Percentiles rank a stretch among this genome's conserved stretches.
Evolutionary conservation across 2,329 filamentous ascomycete species (phyloP).

Genomic region (Bipolaris bicolor): DNA sequence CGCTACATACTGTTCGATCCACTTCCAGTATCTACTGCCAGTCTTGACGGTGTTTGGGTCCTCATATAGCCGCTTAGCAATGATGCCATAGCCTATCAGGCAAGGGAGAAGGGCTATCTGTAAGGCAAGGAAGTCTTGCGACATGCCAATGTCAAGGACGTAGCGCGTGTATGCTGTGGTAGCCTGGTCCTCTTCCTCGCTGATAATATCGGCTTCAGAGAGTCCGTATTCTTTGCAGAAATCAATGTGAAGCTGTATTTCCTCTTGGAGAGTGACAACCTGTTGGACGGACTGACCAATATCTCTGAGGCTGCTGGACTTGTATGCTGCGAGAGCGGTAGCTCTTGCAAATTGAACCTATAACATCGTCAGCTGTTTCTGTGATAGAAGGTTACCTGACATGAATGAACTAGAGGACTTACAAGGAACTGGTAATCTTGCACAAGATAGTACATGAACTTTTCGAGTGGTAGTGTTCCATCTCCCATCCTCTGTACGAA

Average conservation of each 20-base stretch:
- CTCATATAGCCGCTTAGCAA: constrained; percentile 72
- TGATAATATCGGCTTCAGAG: constrained; percentile 72
- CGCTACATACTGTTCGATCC: constrained; percentile 88
- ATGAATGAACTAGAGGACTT: constrained; percentile 26
- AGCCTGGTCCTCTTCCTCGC: constrained; percentile 76
- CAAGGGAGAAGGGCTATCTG: constrained; percentile 87
- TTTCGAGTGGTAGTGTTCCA: constrained; percentile 74
- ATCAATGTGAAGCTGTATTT: constrained; percentile 79
- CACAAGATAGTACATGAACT: constrained; percentile 86
- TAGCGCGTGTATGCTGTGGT: constrained; percentile 83
- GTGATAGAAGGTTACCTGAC: too few species aligned
- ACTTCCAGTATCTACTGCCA: constrained; percentile 81
- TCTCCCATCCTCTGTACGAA: constrained; percentile 80
- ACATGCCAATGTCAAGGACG: constrained; percentile 85
- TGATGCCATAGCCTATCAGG: constrained; percentile 83
- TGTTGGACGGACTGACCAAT: constrained; percentile 73
- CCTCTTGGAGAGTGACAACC: constrained; percentile 76
- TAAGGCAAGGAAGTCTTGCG: constrained; percentile 85
- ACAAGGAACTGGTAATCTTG: constrained; percentile 94
- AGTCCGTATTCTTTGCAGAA: constrained; percentile 86
- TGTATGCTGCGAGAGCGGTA: constrained; percentile 85
- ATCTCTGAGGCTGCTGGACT: constrained; percentile 74
- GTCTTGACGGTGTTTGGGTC: constrained; percentile 66
- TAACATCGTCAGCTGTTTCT: constrained; percentile 14
- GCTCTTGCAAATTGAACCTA: constrained; percentile 87